These are phyloP conservation scores for Neofusicoccum umdonicola DNA, from an alignment of 2,329 filamentous ascomycete genomes.

Conservation along the genomic window DNA sequence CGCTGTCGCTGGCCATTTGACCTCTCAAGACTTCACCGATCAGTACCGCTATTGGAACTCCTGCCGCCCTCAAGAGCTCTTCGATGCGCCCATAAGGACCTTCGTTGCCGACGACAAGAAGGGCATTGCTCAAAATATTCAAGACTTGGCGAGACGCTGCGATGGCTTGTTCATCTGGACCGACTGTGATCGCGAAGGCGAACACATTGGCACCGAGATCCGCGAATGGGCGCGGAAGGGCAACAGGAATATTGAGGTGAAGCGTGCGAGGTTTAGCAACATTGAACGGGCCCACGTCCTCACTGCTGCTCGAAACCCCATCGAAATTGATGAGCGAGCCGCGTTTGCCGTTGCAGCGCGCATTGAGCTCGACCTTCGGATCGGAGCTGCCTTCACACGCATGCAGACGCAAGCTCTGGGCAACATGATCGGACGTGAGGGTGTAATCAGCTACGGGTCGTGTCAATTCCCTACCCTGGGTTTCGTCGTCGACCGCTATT, in stretches of 20 bases:
- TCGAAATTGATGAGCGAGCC: slow-evolving; percentile 78
- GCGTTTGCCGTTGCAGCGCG: slow-evolving; percentile 83
- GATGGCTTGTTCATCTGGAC: slow-evolving; percentile 92
- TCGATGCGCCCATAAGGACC: slow-evolving; percentile 73
- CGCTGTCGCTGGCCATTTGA: slow-evolving; percentile 85
- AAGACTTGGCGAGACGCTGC: slow-evolving; percentile 69
- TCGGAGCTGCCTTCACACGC: slow-evolving; percentile 88
- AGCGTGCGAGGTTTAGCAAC: slow-evolving; percentile 90
- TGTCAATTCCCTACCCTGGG: slow-evolving; percentile 97
- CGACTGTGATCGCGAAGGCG: slow-evolving; percentile 95
- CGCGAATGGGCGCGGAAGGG: slow-evolving; percentile 72
- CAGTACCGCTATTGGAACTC: slow-evolving; percentile 77
- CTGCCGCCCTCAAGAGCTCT: slow-evolving; percentile 75
- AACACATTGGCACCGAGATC: slow-evolving; percentile 93
- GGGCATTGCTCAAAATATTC: slow-evolving; percentile 80
- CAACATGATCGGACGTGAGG: slow-evolving; percentile 62
- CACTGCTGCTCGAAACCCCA: slow-evolving; percentile 72
- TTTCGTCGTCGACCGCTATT: slow-evolving; percentile 95
- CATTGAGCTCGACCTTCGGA: slow-evolving; percentile 87
- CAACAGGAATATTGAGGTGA: slow-evolving; percentile 73
- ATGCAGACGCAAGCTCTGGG: slow-evolving; percentile 80
- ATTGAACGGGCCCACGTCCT: slow-evolving; percentile 93
- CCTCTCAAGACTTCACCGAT: slow-evolving; percentile 70
- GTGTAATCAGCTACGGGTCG: slow-evolving; percentile 83
- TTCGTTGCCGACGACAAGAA: slow-evolving; percentile 70